Evolutionary conservation across 2,329 filamentous ascomycete species (phyloP).

Genomic region (Teratosphaeriaceae sp.): DNA sequence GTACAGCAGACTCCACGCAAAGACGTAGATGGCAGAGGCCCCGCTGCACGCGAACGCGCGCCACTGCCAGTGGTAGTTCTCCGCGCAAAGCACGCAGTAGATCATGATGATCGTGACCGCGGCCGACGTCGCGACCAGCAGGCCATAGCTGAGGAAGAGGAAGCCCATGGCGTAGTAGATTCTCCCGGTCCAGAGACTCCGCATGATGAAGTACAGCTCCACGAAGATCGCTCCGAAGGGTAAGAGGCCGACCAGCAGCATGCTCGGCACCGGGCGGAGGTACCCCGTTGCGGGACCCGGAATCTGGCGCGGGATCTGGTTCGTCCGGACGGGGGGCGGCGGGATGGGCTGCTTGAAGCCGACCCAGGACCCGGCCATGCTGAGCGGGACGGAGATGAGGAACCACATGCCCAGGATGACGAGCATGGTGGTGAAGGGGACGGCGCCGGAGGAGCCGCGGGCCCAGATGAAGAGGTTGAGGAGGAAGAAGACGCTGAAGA

Average conservation of each 20-base stretch:
- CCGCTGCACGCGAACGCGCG: slow-evolving; percentile 86
- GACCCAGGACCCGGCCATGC: slow-evolving; percentile 83
- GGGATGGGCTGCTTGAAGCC: slow-evolving; percentile 69
- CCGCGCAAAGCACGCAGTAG: slow-evolving; percentile 90
- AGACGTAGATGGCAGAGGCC: slow-evolving; percentile 86
- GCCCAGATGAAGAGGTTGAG: slow-evolving; percentile 96
- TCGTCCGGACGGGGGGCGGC: slow-evolving; percentile 80
- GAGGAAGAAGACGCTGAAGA: slow-evolving; percentile 85
- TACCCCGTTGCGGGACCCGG: slow-evolving; percentile 78
- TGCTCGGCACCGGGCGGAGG: slow-evolving; percentile 78
- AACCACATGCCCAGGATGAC: slow-evolving; percentile 95
- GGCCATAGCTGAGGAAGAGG: slow-evolving; percentile 91
- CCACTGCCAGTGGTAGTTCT: slow-evolving; percentile 99
- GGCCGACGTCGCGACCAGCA: slow-evolving; percentile 94
- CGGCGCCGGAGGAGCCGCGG: slow-evolving; percentile 83
- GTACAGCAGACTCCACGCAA: slow-evolving; percentile 84
- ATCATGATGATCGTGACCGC: slow-evolving; percentile 90
- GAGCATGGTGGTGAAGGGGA: slow-evolving; percentile 95
- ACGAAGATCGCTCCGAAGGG: slow-evolving; percentile 97
- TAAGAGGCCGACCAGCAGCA: slow-evolving; percentile 84
- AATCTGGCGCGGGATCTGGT: slow-evolving; percentile 97
- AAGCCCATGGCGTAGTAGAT: slow-evolving; percentile 99
- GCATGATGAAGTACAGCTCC: slow-evolving; percentile 99
- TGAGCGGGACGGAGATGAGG: slow-evolving; percentile 87
- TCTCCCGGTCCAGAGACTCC: slow-evolving; percentile 95